These are phyloP conservation scores for Yarrowia divulgata DNA, from an alignment of 805 yeast species.

Conservation along the genomic window DNA sequence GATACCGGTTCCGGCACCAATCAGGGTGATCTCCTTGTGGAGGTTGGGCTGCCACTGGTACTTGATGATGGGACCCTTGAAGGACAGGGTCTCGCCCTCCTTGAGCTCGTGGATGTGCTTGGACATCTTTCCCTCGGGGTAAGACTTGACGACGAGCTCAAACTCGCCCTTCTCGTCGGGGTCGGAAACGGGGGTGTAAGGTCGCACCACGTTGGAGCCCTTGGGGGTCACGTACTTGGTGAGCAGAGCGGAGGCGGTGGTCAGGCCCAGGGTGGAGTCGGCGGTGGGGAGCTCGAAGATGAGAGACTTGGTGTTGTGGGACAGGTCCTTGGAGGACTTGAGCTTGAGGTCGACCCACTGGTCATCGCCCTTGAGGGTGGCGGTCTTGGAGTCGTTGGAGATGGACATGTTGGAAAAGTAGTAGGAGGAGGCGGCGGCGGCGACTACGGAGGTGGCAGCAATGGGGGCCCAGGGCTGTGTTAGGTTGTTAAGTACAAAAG, in stretches of 20 bases:
- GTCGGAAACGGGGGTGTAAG: slow-evolving; percentile 82
- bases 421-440: slow-evolving; percentile 53
- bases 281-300: slow-evolving; percentile 71
- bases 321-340: slow-evolving; percentile 43
- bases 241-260: slow-evolving; percentile 78
- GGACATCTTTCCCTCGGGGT: slow-evolving; percentile 85
- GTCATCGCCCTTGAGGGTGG: slow-evolving; percentile 46
- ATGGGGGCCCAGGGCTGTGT: slow-evolving; percentile 50
- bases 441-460: slow-evolving; percentile 55
- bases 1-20: slow-evolving; percentile 98
- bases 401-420: slow-evolving; percentile 48
- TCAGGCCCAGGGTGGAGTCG: slow-evolving; percentile 76
- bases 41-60: slow-evolving; percentile 91
- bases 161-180: slow-evolving; percentile 72
- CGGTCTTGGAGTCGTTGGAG: slow-evolving; percentile 45
- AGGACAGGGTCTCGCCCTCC: slow-evolving; percentile 79
- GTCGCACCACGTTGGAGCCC: slow-evolving; percentile 86
- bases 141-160: slow-evolving; percentile 82
- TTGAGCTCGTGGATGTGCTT: slow-evolving; percentile 73
- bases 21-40: slow-evolving; percentile 76
- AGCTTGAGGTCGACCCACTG: slow-evolving; percentile 48
- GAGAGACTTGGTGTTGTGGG: slow-evolving; percentile 62
- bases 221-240: slow-evolving; percentile 78
- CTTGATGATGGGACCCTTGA: slow-evolving; percentile 93
- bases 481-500: slow-evolving; percentile 30